Conservation (phyloP, 495 filamentous ascomycete species). For the Lepraria neglecta region DNA sequence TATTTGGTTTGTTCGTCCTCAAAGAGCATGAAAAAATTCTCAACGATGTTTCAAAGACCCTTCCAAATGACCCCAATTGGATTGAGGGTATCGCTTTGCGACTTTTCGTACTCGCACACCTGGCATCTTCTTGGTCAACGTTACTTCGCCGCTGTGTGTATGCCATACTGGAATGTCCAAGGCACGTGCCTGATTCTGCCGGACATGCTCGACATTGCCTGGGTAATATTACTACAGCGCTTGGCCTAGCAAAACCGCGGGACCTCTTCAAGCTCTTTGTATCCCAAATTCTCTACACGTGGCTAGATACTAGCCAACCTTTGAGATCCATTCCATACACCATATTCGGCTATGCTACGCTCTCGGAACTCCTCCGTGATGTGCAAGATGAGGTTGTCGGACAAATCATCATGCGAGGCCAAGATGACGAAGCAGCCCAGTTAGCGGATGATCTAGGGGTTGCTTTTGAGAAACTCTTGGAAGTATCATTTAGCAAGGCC, state of each 20-base stretch:
- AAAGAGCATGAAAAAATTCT: slow-evolving; percentile 77
- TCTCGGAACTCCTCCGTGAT: slow-evolving; percentile 63
- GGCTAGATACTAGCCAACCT: slow-evolving; percentile 57
- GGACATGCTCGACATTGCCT: slow-evolving; percentile 68
- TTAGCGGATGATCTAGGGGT: slow-evolving; percentile 53
- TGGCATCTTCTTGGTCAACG: slow-evolving; percentile 77
- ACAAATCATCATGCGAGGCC: slow-evolving; percentile 77
- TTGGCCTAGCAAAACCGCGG: slow-evolving; percentile 56
- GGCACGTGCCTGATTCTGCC: slow-evolving; percentile 53
- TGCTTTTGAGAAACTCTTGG: slow-evolving; percentile 51
- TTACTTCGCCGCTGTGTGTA: slow-evolving; percentile 78
- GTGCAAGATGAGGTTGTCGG: slow-evolving; percentile 75
- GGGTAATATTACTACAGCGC: slow-evolving; percentile 52
- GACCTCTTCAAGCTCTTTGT: slow-evolving; percentile 81
- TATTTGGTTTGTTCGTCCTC: slow-evolving; percentile 74
- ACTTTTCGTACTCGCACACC: slow-evolving; percentile 61
- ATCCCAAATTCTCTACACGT: slow-evolving; percentile 88
- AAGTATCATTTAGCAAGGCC: slow-evolving; percentile 67
- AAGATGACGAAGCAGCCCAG: slow-evolving; percentile 53
- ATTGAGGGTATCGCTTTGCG: slow-evolving; percentile 81
- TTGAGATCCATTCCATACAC: slow-evolving; percentile 66
- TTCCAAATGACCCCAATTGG: slow-evolving; percentile 65
- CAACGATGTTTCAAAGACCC: slow-evolving; percentile 62
- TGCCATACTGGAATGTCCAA: slow-evolving; percentile 85
- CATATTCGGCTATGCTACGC: slow-evolving; percentile 69